A percentile compares a stretch with the other conserved stretches of the same genome.
Conservation (phyloP, 805 yeast genomes). For the Lipomyces lipofer region DNA sequence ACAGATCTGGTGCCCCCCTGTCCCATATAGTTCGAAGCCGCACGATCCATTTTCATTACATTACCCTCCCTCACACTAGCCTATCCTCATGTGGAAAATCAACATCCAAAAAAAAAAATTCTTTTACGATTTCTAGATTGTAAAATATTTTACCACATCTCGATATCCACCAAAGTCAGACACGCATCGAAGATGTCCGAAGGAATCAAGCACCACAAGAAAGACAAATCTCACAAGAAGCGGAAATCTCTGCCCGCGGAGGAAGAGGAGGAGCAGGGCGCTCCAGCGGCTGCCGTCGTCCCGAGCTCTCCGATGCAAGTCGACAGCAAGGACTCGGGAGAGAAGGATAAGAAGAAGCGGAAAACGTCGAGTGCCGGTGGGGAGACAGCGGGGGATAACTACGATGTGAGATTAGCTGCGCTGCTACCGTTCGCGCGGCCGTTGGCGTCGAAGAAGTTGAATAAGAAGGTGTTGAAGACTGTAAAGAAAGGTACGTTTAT, state of each 20-base stretch:
- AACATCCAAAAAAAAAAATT: too few relatives aligned
- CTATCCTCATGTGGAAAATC: too few relatives aligned
- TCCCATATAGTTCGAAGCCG: too few relatives aligned
- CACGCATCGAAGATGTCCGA: too few relatives aligned
- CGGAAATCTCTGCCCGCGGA: constrained; percentile 21
- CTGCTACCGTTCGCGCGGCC: constrained; percentile 91
- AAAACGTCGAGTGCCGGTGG: constrained; percentile 24
- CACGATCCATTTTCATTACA: too few relatives aligned
- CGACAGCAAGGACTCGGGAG: neutral
- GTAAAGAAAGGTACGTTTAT: constrained; percentile 67
- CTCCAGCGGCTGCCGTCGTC: neutral
- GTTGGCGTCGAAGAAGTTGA: constrained; percentile 90
- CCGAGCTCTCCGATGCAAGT: neutral
- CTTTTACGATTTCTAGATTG: too few relatives aligned
- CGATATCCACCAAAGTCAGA: too few relatives aligned
- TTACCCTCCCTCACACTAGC: too few relatives aligned
- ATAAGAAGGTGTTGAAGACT: constrained; percentile 91
- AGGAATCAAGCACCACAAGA: constrained; percentile 26
- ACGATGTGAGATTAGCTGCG: constrained; percentile 88
- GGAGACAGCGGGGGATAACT: constrained; percentile 58
- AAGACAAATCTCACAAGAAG: constrained; percentile 30
- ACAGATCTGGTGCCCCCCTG: too few relatives aligned
- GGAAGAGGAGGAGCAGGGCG: constrained; percentile 13
- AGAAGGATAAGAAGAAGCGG: constrained; percentile 26
- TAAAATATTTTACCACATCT: too few relatives aligned